Percentiles rank a stretch among this genome's conserved stretches.
These are phyloP conservation scores for Protomyces pachydermus DNA, from an alignment of 1,139 yeast genomes.

Conservation along the genomic window DNA sequence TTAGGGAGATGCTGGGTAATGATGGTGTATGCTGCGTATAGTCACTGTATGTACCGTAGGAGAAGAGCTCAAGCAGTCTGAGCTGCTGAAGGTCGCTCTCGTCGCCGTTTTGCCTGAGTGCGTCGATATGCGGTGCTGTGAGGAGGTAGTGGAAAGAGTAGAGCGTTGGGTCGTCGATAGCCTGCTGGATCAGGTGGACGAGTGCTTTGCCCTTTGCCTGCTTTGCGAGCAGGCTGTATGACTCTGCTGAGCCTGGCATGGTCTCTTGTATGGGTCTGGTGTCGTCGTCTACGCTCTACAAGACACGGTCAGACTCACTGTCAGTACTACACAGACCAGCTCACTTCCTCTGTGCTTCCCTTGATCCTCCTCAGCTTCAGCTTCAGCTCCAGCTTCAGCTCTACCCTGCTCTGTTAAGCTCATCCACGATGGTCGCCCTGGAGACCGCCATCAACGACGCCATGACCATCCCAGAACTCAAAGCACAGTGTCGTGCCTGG, in stretches of 20 bases:
- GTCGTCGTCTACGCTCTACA: no score
- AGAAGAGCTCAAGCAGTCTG: slow-evolving; percentile 3
- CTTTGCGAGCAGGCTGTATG: slow-evolving; percentile 18
- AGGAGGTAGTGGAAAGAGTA: slow-evolving; percentile 2
- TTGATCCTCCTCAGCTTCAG: not conserved
- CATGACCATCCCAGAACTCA: not conserved
- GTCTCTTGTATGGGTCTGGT: not conserved
- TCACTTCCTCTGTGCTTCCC: not conserved
- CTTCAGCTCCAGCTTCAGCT: not conserved
- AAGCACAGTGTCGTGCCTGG: not conserved
- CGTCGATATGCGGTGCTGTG: not conserved
- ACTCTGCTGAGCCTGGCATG: slow-evolving; percentile 8
- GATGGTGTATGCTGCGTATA: not conserved
- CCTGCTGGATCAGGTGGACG: slow-evolving; percentile 4
- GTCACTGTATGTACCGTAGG: slow-evolving; percentile 12
- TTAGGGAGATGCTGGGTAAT: not conserved
- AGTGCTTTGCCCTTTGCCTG: slow-evolving; percentile 21
- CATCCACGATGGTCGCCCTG: not conserved
- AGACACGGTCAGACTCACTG: no score
- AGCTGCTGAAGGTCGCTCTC: not conserved
- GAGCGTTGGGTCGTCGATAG: slow-evolving; percentile 5
- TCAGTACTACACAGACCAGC: not conserved
- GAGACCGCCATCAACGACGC: not conserved
- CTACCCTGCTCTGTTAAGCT: not conserved
- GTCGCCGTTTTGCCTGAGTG: not conserved